A percentile compares a stretch with the other conserved stretches of the same genome.
Conservation (phyloP, 441 rosid species). For the Populus hybrid region DNA sequence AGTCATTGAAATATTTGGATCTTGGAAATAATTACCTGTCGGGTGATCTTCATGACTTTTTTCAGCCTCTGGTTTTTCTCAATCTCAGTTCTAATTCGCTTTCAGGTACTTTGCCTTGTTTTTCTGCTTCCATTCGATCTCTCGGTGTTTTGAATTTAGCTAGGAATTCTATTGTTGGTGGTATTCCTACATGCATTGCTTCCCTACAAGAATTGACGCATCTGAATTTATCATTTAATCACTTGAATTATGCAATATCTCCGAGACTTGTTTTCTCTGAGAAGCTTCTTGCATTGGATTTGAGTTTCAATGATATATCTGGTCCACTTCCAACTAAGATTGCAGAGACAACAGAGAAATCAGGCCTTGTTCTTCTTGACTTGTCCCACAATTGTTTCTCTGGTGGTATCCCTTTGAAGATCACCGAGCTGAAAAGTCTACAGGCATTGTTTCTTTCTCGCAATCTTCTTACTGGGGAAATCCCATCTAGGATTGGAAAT, state of each 20-base stretch:
- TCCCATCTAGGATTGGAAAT: slow-evolving; percentile 80
- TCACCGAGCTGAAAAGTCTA: slow-evolving; percentile 76
- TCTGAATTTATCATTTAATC: slow-evolving; percentile 68
- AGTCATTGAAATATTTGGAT: slow-evolving; percentile 59
- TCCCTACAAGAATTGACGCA: slow-evolving; percentile 47
- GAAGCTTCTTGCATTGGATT: slow-evolving; percentile 75
- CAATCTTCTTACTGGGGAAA: slow-evolving; percentile 70
- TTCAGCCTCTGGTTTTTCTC: slow-evolving; percentile 58
- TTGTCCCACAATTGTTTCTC: slow-evolving; percentile 72
- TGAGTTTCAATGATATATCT: slow-evolving; percentile 70
- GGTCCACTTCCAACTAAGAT: slow-evolving; percentile 69
- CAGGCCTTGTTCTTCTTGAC: slow-evolving; percentile 79
- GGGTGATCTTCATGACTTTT: slow-evolving; percentile 54
- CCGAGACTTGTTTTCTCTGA: slow-evolving; percentile 67
- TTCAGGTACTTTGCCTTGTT: slow-evolving; percentile 83
- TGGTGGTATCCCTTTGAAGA: slow-evolving; percentile 64
- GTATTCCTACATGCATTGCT: slow-evolving; percentile 84
- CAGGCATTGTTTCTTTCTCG: slow-evolving; percentile 86
- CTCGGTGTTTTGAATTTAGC: slow-evolving; percentile 58
- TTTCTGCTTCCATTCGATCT: slow-evolving; percentile 52
- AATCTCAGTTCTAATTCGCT: slow-evolving; percentile 69
- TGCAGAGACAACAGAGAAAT: slow-evolving; percentile 62
- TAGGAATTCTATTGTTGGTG: slow-evolving; percentile 66
- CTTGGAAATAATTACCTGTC: slow-evolving; percentile 58
- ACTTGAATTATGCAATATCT: slow-evolving; percentile 56